Evolutionary conservation across 2,329 filamentous ascomycete genomes (phyloP).

Genomic region (Fusarium torreyae): DNA sequence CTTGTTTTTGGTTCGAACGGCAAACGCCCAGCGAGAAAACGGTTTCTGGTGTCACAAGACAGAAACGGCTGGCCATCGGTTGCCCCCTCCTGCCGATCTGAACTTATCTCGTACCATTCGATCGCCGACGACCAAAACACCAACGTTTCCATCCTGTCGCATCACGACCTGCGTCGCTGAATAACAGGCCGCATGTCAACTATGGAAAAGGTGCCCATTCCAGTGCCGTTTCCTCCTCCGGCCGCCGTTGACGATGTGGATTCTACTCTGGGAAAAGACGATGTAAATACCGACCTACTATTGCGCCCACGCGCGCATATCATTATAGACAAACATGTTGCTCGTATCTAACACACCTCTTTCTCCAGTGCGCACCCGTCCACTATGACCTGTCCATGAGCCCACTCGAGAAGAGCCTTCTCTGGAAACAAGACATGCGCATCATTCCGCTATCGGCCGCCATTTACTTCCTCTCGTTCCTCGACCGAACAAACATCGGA

Average conservation of each 20-base stretch:
- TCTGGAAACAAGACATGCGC: slow-evolving; percentile 73
- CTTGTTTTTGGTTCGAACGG: not conserved
- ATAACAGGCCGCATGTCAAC: slow-evolving; percentile 39
- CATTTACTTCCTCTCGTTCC: slow-evolving; percentile 78
- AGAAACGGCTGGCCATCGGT: slow-evolving; percentile 7
- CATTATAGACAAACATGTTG: not conserved
- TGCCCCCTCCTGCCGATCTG: slow-evolving; percentile 31
- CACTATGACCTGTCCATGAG: slow-evolving; percentile 45
- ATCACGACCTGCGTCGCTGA: slow-evolving; percentile 25
- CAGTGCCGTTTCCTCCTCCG: slow-evolving; percentile 47
- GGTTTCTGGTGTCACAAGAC: slow-evolving; percentile 17
- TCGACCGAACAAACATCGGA: slow-evolving; percentile 79
- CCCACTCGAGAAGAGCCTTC: slow-evolving; percentile 57
- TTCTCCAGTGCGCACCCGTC: slow-evolving; percentile 38
- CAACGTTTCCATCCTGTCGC: slow-evolving; percentile 13
- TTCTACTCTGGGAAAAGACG: slow-evolving; percentile 47
- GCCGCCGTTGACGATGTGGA: slow-evolving; percentile 49
- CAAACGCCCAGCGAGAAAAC: not conserved
- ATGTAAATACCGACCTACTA: slow-evolving; percentile 31
- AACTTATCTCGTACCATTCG: slow-evolving; percentile 8
- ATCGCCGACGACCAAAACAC: slow-evolving; percentile 9
- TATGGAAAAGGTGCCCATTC: slow-evolving; percentile 42
- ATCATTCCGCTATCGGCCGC: slow-evolving; percentile 75
- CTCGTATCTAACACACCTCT: slow-evolving; percentile 30
- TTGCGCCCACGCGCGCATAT: slow-evolving; percentile 12